Percentiles rank a stretch among this genome's conserved stretches.
These are phyloP conservation scores for Phytopythium delawarense DNA, from an alignment of 352 stramenopile genomes.

Conservation along the genomic window DNA sequence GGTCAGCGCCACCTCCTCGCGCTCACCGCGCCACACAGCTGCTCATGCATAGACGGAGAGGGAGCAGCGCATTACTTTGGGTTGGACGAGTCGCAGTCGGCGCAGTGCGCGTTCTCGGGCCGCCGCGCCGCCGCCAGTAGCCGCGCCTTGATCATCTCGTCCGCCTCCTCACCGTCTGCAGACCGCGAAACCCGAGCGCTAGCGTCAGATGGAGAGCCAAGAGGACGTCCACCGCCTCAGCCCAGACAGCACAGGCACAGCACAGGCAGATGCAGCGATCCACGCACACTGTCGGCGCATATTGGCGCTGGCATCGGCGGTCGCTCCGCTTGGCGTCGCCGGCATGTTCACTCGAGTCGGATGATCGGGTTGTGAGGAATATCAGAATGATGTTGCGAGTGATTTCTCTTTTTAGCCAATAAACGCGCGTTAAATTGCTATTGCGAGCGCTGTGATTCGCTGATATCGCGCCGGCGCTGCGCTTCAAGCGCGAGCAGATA, in stretches of 20 bases:
- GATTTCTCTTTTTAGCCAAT: not conserved
- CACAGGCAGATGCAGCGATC: not conserved
- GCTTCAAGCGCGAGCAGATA: constrained; percentile 39
- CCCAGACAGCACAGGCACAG: too few species aligned
- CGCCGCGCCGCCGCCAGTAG: constrained; percentile 33
- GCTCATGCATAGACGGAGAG: not conserved
- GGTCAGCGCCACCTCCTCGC: not conserved
- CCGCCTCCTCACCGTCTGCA: constrained; percentile 9
- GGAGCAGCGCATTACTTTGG: constrained; percentile 34
- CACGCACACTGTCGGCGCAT: not conserved
- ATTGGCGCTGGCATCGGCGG: not conserved
- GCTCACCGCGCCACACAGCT: not conserved
- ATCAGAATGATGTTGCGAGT: not conserved
- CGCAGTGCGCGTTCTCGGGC: constrained; percentile 57
- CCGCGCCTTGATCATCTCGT: constrained; percentile 35
- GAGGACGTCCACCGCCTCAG: not conserved
- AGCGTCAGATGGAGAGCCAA: not conserved
- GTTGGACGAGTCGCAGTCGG: constrained; percentile 54
- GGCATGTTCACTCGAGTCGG: not conserved
- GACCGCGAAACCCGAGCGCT: not conserved
- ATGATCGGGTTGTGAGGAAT: not conserved
- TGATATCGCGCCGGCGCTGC: constrained; percentile 11
- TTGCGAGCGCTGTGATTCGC: constrained; percentile 11
- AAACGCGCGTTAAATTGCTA: not conserved
- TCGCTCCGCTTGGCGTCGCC: not conserved